Base-by-base conservation (phyloP, 228 moss, liverwort and hornwort species). In the Sphagnum fallax region DNA sequence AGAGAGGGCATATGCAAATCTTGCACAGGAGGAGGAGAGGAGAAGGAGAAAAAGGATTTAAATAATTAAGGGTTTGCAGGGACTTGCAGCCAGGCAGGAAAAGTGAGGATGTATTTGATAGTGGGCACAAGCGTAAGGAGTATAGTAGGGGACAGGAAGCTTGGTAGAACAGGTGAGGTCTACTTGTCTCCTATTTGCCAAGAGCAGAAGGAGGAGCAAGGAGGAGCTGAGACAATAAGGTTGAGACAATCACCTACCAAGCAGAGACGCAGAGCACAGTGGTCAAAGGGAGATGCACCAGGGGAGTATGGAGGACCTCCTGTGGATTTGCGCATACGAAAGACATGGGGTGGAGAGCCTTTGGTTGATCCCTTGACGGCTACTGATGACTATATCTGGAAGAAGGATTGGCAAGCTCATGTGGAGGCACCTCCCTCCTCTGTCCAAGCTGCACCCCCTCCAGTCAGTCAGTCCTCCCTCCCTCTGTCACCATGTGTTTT, bases 241-340 rank as follows among this genome's bases (percentile, higher is more conserved):
- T 67, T 74, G 64, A 74, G 72, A 72, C 72, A 74, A 48, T 32
- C 47, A 0, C 77, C 75, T 47, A 32, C 32, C 32, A 86, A 74
- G 74, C 75, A 79, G 75, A 87, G 81, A 76, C 80, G 79, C 62
- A 75, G 71, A 10, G 73, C 87, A 68, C 88, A 89, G 79, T 96
- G 91, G 92, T 81, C 74, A 0, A 84, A 59, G 61, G 95, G 95
- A 51, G 87, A 86, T 18, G 92, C 69, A 16, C 92, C 95, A 13
- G 95, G 95, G 4, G 95, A 96, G 69, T 96, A 96, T 49, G 95
- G 95, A 10, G 95, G 95, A 0, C 92, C 90, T 52, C 86, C 89
- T 0, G 52, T 89, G 18, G 84, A 92, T 53, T 49, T 76, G 47
- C 73, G 65, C 65, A 72, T 95, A 67, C 90, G 92, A 6, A 75